Evolutionary conservation across 2,329 filamentous ascomycete genomes (phyloP), one percentile per base, ranked within the genome.

Genomic region (Aspergillus persii): DNA sequence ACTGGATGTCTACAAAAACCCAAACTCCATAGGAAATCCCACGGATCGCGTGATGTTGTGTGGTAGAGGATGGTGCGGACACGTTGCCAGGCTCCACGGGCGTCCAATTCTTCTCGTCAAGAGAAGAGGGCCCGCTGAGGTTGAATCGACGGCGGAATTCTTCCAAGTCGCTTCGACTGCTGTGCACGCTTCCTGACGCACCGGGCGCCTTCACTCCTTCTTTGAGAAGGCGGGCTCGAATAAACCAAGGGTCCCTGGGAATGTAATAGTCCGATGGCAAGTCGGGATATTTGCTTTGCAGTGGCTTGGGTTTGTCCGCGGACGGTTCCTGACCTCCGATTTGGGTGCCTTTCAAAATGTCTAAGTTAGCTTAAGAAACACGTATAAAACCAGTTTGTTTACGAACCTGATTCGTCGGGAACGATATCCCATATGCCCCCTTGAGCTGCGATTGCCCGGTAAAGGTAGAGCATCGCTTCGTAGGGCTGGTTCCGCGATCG

Each of bases 201-300:
- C 77, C 77, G 1, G 84, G 80, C 18, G 81, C 80, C 59, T 80
- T 86, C 84, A 86, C 86, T 81, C 92, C 90, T 65, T 91, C 85
- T 66, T 95, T 96, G 63, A 89, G 84, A 83, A 96, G 95, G 52
- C 94, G 89, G 29, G 95, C 92, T 62, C 90, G 88, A 71, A 98
- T 96, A 63, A 96, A 91, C 93, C 93, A 98, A 9, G 93, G 91
- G 69, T 98, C 94, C 59, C 91, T 92, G 0, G 93, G 92, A n/a
- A 98, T 84, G 65, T 86, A 88, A 75, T 96, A 96, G 61, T 89
- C 85, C 66, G 83, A 69, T 18, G 74, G 74, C 4, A 80, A 62
- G 46, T 78, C 74, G 7, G 76, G 73, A 55, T 79, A 80, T 65
- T 77, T 78, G 58, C 65, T 72, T 66, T 81, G 78, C 29, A 80